These are phyloP conservation scores for Yarrowia sp. DNA, from an alignment of 805 yeast species.

Conservation along the genomic window DNA sequence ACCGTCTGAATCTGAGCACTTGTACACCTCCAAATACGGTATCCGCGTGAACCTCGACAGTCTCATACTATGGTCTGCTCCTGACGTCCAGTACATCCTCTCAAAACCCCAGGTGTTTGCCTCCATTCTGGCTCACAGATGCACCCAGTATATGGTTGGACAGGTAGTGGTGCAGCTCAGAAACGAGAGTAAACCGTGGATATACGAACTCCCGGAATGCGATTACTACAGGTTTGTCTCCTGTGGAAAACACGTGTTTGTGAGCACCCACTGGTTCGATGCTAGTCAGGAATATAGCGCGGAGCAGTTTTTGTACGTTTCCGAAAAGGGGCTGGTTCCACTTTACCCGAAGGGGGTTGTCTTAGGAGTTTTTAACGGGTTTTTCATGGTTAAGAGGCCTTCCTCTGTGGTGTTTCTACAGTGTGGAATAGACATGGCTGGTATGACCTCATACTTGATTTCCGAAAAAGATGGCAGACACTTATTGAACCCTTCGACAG, in stretches of 20 bases:
- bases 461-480: too few species aligned
- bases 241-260: neutral
- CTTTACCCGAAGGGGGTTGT: too few species aligned
- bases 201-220: neutral
- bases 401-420: too few species aligned
- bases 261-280: neutral
- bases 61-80: neutral
- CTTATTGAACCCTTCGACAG: too few species aligned
- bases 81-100: neutral
- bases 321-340: too few species aligned
- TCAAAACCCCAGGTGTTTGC: neutral
- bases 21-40: neutral
- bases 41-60: neutral
- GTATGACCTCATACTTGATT: too few species aligned
- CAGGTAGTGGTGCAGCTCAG: neutral
- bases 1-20: too few species aligned
- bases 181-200: neutral
- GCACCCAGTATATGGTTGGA: neutral
- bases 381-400: too few species aligned
- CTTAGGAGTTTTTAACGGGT: too few species aligned
- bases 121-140: neutral
- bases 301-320: too few species aligned
- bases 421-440: too few species aligned
- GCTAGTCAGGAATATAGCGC: too few species aligned
- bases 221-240: neutral